Base-by-base conservation (phyloP, 2,329 filamentous ascomycete species). In the Xylariaceae sp. region DNA sequence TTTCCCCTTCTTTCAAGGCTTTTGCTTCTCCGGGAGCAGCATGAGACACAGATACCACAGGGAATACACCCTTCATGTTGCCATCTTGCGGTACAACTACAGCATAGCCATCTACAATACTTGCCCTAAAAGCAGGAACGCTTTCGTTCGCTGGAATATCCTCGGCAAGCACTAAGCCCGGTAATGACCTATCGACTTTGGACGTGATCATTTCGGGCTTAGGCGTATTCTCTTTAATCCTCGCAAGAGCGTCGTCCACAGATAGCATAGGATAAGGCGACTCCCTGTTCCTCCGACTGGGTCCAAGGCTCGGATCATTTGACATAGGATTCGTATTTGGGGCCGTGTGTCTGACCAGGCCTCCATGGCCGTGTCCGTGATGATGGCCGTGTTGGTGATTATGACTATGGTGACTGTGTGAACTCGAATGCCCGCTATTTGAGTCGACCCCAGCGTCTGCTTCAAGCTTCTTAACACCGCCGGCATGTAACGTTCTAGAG, bases 101-200 rank as follows among this genome's bases (percentile, higher is more conserved):
- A 2, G 93, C 93, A 59, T 98, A 98, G 1, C 93, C 93, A 62
- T 98, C 93, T 1, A 98, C 93, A 31, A 96, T 97, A 59, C 91
- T 97, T 15, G 93, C 93, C 44, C 89, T 76, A 66, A 95, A 98
- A 0, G 91, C 93, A 0, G 93, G 93, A 0, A 98, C 93, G 7
- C 85, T 80, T 60, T 96, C 91, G 3, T 68, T 67, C 0, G 93
- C 89, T 30, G 72, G 78, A 18, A 98, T 83, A 51, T 95, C 85
- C 59, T 89, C 81, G 0, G 91, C 89, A 2, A 98, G 70, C 1
- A 97, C 83, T 8, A 77, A 79, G 7, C 89, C 89, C 1, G 91
- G 78, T 1, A 97, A 68, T 2, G 67, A 65, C 26, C 75, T 72
- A 45, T 85, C 69, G 3, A 95, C 84, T 6, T 78, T 74, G 2